Percentiles rank a stretch among this genome's conserved stretches.
Conservation (phyloP, 129 eudicot species). For the Daucus carota region DH1_v3.0 NC_030382.2:55286001-55286500, state of each 20-base stretch:
- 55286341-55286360: background rate
- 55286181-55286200: background rate
- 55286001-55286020: background rate
- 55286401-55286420: slow-evolving; percentile 69
- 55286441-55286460: slow-evolving; percentile 87
- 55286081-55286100: background rate
- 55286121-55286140: background rate
- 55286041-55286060: background rate
- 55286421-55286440: slow-evolving; percentile 96
- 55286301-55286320: no score
- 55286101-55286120: background rate
- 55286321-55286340: background rate
- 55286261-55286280: background rate
- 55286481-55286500: slow-evolving; percentile 96
- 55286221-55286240: background rate
- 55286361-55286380: background rate
- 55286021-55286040: background rate
- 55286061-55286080: background rate
- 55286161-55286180: background rate
- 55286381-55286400: slow-evolving; percentile 9
- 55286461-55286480: slow-evolving; percentile 79
- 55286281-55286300: slow-evolving; percentile 3
- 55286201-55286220: background rate
- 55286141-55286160: background rate
- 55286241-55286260: background rate